Percentiles rank a stretch among this genome's conserved stretches.
Conservation (phyloP, 2,329 filamentous ascomycete species). For the Furcasterigmium furcatum region DNA sequence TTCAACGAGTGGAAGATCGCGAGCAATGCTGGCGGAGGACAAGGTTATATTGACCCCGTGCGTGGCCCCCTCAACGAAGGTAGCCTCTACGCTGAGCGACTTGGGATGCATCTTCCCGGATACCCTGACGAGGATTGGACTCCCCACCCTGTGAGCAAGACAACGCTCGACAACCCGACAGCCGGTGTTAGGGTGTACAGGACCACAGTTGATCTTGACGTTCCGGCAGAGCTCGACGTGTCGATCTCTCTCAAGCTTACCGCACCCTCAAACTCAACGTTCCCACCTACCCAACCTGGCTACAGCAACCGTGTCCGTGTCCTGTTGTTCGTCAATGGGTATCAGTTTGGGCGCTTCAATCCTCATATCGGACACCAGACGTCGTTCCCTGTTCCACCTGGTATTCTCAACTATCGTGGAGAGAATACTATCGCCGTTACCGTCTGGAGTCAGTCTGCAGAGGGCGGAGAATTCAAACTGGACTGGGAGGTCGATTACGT, state of each 20-base stretch:
- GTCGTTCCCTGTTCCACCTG: conserved; percentile 56
- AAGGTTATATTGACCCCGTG: conserved; percentile 49
- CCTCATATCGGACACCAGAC: conserved; percentile 60
- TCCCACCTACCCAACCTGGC: conserved; percentile 21
- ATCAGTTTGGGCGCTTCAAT: conserved; percentile 59
- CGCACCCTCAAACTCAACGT: conserved; percentile 35
- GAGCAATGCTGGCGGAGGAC: conserved; percentile 52
- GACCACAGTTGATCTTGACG: conserved; percentile 43
- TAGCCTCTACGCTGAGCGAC: conserved; percentile 53
- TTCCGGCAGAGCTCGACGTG: conserved; percentile 50
- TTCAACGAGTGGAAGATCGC: conserved; percentile 57
- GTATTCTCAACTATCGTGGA: conserved; percentile 54
- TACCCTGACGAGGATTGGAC: conserved; percentile 46
- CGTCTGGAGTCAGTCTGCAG: conserved; percentile 55
- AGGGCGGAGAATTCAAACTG: conserved; percentile 45
- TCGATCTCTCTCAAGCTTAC: conserved; percentile 53
- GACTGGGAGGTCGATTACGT: conserved; percentile 52
- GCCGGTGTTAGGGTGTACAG: conserved; percentile 56
- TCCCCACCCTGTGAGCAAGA: conserved; percentile 19
- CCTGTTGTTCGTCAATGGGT: conserved; percentile 62
- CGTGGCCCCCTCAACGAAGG: conserved; percentile 56
- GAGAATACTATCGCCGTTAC: conserved; percentile 55
- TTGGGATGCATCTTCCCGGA: conserved; percentile 56
- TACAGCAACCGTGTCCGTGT: conserved; percentile 39
- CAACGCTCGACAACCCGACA: conserved; percentile 36